A percentile compares a stretch with the other conserved stretches of the same genome.
phyloP scores from a whole-genome alignment of 2,329 filamentous ascomycete species.

The Colletotrichum sp. region DNA sequence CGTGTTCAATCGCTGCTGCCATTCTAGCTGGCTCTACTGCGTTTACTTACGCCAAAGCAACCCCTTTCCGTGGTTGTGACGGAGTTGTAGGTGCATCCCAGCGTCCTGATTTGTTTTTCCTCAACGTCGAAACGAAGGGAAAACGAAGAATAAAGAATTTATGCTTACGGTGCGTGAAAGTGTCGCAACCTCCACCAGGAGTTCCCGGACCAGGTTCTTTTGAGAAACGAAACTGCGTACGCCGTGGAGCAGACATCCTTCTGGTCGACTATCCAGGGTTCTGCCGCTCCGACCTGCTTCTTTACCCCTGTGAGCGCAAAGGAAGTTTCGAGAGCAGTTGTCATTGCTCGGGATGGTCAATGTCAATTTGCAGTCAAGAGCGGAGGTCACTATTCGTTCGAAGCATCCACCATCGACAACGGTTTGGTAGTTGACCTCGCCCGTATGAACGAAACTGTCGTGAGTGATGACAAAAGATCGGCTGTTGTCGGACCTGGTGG shows the following conservation, averaged over 20 bases:
- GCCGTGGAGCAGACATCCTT: not conserved
- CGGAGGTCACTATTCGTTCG: conserved; percentile 50
- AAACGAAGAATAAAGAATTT: accelerated
- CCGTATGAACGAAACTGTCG: conserved; percentile 34
- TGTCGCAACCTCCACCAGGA: not conserved
- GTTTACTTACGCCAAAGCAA: not conserved
- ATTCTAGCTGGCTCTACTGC: not conserved
- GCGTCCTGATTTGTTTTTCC: not conserved
- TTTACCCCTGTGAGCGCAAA: not conserved
- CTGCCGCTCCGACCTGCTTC: not conserved
- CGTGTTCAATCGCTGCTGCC: not conserved
- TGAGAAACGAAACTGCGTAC: not conserved
- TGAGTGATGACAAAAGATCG: conserved; percentile 32
- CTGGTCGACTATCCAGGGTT: not conserved
- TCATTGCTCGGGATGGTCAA: not conserved
- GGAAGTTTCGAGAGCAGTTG: conserved; percentile 24
- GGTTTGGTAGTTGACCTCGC: conserved; percentile 42
- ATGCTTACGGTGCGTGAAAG: not conserved
- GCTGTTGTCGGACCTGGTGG: conserved; percentile 42
- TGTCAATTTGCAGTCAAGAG: conserved; percentile 44
- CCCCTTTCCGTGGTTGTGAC: not conserved
- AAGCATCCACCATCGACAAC: conserved; percentile 38
- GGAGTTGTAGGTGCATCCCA: not conserved
- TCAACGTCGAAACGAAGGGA: not conserved
- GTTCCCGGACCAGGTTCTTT: not conserved